These are phyloP conservation scores for Plasmodium vivax DNA, from an alignment of 169 alveolate genomes.

Conservation along the genomic window DNA sequence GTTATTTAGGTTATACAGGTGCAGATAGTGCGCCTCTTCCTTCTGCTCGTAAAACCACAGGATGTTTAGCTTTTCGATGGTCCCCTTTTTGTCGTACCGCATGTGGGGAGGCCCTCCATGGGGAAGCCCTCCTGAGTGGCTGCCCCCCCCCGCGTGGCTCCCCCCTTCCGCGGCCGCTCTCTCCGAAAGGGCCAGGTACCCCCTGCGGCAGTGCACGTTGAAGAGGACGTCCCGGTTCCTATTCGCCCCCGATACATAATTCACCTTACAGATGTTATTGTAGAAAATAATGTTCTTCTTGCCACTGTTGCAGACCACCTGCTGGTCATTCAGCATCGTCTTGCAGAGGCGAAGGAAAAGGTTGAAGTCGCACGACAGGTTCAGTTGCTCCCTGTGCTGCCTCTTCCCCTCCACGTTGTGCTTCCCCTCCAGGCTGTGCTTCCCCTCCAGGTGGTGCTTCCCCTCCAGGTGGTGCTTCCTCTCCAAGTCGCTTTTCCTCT, in stretches of 20 bases:
- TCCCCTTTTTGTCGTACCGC: slow-evolving; percentile 39
- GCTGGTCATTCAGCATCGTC: slow-evolving; percentile 36
- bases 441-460: no score
- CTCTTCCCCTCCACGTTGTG: no score
- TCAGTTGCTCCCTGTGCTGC: slow-evolving; percentile 28
- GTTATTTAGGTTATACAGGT: slow-evolving; percentile 44
- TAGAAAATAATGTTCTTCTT: slow-evolving; percentile 30
- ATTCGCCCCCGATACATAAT: slow-evolving; percentile 12
- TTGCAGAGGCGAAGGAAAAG: slow-evolving; percentile 55
- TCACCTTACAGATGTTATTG: slow-evolving; percentile 39
- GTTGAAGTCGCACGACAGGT: slow-evolving; percentile 51
- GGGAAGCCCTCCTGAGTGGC: not conserved
- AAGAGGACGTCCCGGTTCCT: slow-evolving; percentile 37
- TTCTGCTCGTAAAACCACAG: slow-evolving; percentile 59
- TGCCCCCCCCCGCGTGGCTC: not conserved
- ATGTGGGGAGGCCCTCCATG: not conserved
- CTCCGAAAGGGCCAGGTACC: not conserved
- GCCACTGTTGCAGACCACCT: not conserved
- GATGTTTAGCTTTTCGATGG: slow-evolving; percentile 12
- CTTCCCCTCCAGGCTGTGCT: no score
- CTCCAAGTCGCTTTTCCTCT: no score
- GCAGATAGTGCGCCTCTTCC: slow-evolving; percentile 26
- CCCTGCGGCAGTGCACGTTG: slow-evolving; percentile 14
- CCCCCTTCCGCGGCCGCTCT: not conserved
- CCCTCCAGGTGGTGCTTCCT: no score